These are phyloP conservation scores for Lactarius psammicola DNA, from an alignment of 768 basidiomycete species.

Conservation along the genomic window DNA sequence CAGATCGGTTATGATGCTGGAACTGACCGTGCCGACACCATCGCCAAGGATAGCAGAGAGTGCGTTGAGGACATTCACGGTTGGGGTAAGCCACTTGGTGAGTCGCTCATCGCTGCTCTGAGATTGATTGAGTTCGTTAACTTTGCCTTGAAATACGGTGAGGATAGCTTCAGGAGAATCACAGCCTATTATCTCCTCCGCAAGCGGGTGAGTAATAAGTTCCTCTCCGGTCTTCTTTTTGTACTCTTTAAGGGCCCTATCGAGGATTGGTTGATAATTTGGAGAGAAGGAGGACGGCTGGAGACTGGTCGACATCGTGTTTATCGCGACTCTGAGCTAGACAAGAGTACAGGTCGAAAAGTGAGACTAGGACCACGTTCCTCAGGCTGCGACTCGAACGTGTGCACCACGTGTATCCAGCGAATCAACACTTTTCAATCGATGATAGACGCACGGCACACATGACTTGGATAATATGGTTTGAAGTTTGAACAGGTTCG, in stretches of 20 bases:
- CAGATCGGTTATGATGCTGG: too few relatives aligned
- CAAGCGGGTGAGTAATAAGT: background rate
- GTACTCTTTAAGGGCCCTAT: background rate
- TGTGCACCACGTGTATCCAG: too few relatives aligned
- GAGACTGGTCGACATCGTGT: background rate
- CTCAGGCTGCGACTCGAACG: background rate
- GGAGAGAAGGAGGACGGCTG: background rate
- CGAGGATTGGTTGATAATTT: background rate
- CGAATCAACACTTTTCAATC: too few relatives aligned
- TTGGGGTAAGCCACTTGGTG: background rate
- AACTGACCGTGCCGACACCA: background rate
- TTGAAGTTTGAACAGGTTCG: too few relatives aligned
- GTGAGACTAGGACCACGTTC: background rate
- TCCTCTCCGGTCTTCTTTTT: background rate
- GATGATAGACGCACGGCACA: too few relatives aligned
- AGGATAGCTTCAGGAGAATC: conserved; percentile 1
- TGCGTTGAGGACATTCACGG: background rate
- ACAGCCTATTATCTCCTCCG: background rate
- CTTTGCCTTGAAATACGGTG: background rate
- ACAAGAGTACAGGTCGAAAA: background rate
- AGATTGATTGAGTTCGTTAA: background rate
- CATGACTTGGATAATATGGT: too few relatives aligned
- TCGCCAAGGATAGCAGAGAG: background rate
- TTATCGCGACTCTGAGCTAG: background rate
- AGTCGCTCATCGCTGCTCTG: background rate